Evolutionary conservation across 2,329 filamentous ascomycete species (phyloP).

Genomic region (Venturia oleaginea): DNA sequence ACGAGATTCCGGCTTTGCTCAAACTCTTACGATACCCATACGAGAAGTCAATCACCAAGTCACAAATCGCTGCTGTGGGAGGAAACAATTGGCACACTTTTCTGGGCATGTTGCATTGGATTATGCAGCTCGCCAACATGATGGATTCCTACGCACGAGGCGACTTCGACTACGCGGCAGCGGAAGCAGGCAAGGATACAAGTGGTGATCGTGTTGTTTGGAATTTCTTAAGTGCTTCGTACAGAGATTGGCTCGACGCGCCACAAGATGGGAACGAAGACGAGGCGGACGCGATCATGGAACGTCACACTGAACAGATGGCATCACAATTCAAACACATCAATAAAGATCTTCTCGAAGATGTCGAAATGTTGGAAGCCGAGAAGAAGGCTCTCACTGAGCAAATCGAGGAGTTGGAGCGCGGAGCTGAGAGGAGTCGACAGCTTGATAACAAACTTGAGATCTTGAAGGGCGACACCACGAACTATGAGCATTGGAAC

Average conservation of each 20-base stretch:
- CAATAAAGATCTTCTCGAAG: conserved; percentile 75
- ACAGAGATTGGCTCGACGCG: conserved; percentile 87
- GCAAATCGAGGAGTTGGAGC: conserved; percentile 84
- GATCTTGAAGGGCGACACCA: conserved; percentile 87
- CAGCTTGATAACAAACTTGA: conserved; percentile 83
- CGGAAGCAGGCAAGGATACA: conserved; percentile 80
- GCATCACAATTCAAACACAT: conserved; percentile 74
- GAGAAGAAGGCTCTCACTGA: conserved; percentile 73
- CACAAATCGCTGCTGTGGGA: conserved; percentile 86
- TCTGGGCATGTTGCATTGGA: conserved; percentile 89
- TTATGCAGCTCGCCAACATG: conserved; percentile 96
- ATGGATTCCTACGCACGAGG: conserved; percentile 72
- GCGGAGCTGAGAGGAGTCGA: conserved; percentile 72
- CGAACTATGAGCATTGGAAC: conserved; percentile 95
- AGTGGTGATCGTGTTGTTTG: conserved; percentile 89
- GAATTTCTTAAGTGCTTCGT: conserved; percentile 80
- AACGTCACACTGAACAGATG: conserved; percentile 82
- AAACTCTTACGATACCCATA: conserved; percentile 94
- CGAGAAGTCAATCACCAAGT: conserved; percentile 92
- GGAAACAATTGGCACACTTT: conserved; percentile 97
- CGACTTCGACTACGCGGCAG: conserved; percentile 81
- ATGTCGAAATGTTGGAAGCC: conserved; percentile 76
- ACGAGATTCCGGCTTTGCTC: conserved; percentile 84
- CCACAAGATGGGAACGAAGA: conserved; percentile 65
- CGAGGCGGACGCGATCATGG: conserved; percentile 71